Evolutionary conservation across 164 flowering plant genomes (phyloP).

Genomic region (Protea cynaroides): DNA sequence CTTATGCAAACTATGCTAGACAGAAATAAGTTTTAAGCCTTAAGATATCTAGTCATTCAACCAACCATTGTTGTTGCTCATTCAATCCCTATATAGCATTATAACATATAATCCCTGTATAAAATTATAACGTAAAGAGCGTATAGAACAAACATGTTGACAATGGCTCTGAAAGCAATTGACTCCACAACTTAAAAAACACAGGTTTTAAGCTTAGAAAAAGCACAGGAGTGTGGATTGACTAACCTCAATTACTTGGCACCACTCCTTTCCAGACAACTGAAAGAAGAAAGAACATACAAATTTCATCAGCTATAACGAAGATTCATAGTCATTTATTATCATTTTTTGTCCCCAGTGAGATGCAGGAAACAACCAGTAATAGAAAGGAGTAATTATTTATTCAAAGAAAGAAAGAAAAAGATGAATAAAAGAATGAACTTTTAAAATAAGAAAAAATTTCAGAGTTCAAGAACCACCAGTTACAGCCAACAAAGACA

Average conservation of each 20-base stretch:
- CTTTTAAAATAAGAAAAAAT: neutral
- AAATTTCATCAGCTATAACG: neutral
- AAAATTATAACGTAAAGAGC: neutral
- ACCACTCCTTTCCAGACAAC: slow-evolving; percentile 67
- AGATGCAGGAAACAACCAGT: neutral
- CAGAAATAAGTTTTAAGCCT: slow-evolving; percentile 22
- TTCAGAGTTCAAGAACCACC: neutral
- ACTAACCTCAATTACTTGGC: slow-evolving; percentile 86
- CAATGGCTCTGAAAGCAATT: neutral
- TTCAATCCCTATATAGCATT: slow-evolving; percentile 6
- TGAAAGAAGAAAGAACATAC: slow-evolving; percentile 8
- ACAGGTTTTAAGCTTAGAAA: neutral
- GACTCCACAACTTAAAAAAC: neutral
- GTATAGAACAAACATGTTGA: neutral
- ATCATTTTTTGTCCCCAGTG: neutral
- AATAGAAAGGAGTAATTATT: no score
- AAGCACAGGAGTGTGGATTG: neutral
- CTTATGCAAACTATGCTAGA: no score
- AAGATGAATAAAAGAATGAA: neutral
- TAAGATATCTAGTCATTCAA: slow-evolving; percentile 8
- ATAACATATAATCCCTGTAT: neutral
- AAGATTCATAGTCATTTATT: neutral
- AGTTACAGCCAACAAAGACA: neutral
- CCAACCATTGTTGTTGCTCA: slow-evolving; percentile 10
- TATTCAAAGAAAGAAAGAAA: no score